phyloP scores from a whole-genome alignment of 2,329 filamentous ascomycete species.

The Cladosporium sphaerospermum region DNA sequence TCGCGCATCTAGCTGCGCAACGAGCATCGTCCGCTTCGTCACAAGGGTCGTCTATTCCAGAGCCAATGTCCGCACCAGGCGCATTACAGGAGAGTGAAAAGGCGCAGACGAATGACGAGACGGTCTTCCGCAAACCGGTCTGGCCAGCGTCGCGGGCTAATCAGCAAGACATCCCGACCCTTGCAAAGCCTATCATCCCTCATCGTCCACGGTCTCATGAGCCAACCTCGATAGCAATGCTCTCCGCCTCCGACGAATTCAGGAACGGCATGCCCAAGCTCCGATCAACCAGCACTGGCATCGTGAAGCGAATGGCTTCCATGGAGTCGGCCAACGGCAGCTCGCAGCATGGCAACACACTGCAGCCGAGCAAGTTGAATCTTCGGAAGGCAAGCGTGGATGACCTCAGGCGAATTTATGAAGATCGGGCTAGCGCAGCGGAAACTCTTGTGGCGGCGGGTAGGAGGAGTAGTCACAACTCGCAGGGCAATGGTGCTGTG shows the following conservation, averaged over 20 bases:
- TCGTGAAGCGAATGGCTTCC: conserved; percentile 43
- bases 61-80: conserved; percentile 4
- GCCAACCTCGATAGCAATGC: conserved; percentile 1
- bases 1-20: conserved; percentile 14
- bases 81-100: conserved; percentile 2
- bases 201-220: conserved; percentile 4
- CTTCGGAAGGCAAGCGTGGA: conserved; percentile 42
- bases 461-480: background rate
- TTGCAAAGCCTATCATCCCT: conserved; percentile 18
- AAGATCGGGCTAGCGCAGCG: conserved; percentile 40
- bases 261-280: conserved; percentile 20
- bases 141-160: conserved; percentile 27
- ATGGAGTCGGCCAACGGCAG: conserved; percentile 29
- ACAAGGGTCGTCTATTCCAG: background rate
- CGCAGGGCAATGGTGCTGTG: no score
- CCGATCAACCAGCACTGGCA: conserved; percentile 34
- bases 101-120: background rate
- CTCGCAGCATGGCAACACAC: background rate
- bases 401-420: conserved; percentile 42
- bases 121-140: conserved; percentile 27
- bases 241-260: conserved; percentile 3
- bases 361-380: conserved; percentile 29
- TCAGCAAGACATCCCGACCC: conserved; percentile 14
- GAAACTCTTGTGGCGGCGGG: conserved; percentile 16
- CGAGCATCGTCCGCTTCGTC: background rate